Base-by-base conservation (phyloP, 305 asterid genomes). In the Rubia tinctorum region DNA sequence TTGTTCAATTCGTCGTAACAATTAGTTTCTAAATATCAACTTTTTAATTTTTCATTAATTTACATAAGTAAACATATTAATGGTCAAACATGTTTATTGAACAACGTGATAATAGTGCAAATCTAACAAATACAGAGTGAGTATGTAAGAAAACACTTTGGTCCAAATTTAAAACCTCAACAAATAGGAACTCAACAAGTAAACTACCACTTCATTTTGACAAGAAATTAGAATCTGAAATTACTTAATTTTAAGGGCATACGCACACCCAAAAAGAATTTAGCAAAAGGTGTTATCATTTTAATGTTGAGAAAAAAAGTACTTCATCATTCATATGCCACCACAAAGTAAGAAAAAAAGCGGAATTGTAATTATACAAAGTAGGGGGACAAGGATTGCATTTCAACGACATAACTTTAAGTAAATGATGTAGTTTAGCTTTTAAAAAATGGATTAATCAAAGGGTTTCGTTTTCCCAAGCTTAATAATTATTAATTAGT, bases 371-470 rank as follows among this genome's bases (percentile, higher is more conserved):
- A 87, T 86, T 78, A 86, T 86, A 76, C 77, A 75, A 71, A 79
- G 73, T 61, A 9, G 58, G 78, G 77, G 58, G 77, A 77, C 80
- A 72, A 72, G 71, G 72, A 37, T 12, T 47, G 72, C 49, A 80
- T 79, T 85, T 84, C 89, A 84, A 84, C 87, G 85, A 82, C 88
- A 87, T 67, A 45, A 81, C 85, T 85, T 83, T 82, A 74, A 71
- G 84, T 85, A 85, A 60, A 87, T 82, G 89, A 80, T 81, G 76
- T 73, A 59, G 49, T 77, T 84, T 42, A 40, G 34, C 55, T 66
- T 40, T 42, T 42, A 0, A n/a, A 8, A 66, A 75, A 79, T 44
- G 43, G 75, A 44, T 65, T 69, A 71, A 45, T 66, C 61, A 59
- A 61, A 71, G 34, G 56, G 6, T 10, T 62, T 67, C 44, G 56